Percentiles rank a stretch among this genome's conserved stretches.
phyloP scores from a whole-genome alignment of 1,284 basidiomycete species.

The Kwoniella shivajii region DNA sequence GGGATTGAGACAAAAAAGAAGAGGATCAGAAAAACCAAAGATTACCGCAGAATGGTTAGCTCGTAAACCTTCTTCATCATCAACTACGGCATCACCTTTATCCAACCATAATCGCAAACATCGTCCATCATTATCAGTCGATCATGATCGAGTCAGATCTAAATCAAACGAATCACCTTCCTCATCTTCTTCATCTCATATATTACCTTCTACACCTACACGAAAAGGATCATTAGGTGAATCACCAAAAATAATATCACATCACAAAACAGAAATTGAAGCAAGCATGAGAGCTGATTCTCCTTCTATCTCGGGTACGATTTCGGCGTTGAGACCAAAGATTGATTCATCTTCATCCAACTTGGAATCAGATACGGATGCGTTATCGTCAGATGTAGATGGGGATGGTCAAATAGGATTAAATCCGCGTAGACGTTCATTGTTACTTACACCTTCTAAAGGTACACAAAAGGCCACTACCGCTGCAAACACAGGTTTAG shows the following conservation, averaged over 20 bases:
- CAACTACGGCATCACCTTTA: background rate
- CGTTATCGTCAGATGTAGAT: conserved; percentile 10
- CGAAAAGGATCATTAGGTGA: conserved; percentile 10
- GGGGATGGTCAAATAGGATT: conserved; percentile 10
- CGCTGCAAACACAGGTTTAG: background rate
- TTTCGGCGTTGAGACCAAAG: background rate
- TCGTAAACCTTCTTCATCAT: conserved; percentile 19
- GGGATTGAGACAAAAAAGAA: background rate
- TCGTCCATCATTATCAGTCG: conserved; percentile 11
- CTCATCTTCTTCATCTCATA: background rate
- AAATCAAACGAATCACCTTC: background rate
- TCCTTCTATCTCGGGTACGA: background rate
- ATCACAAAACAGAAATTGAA: too few species aligned
- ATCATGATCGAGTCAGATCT: background rate
- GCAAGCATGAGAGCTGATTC: background rate
- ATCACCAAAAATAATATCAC: conserved; percentile 14
- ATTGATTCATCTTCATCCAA: conserved; percentile 11
- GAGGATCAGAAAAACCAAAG: conserved; percentile 4
- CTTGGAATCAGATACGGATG: conserved; percentile 6
- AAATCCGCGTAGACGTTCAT: background rate
- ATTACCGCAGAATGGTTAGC: conserved; percentile 31
- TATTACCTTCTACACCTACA: background rate
- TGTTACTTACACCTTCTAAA: conserved; percentile 12
- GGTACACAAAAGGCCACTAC: background rate
- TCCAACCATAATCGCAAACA: conserved; percentile 1